Base-by-base conservation (phyloP, 192 early-diverging fungal species). In the Martensiomyces pterosporus region DNA sequence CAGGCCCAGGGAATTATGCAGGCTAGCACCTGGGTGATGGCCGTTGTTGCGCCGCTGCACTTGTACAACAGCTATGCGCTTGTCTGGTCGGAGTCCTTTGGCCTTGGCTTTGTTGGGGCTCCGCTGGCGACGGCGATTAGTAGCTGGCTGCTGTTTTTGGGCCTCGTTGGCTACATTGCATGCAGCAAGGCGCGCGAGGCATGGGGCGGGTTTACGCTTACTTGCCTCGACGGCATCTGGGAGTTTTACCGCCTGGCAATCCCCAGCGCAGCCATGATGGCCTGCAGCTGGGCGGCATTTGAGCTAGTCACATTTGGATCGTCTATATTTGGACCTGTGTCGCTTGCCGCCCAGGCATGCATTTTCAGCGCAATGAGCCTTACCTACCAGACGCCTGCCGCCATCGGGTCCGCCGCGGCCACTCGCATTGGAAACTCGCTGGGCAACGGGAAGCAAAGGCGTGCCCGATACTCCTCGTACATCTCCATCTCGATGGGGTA, bases 1-100 rank as follows among this genome's bases (percentile, higher is more conserved):
- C 88, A 94, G 62, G 83, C 86, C 0, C 94, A 98, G 71, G 93
- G 90, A 41, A 86, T 87, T 47, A 94, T 98, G 94, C 78, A 86
- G 17, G 90, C 91, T 1, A 78, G 76, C 24, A 67, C 71, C 0
- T 51, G 50, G 52, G 60, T 74, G 5, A 57, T 66, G 49, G 52
- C 37, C 0, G 19, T 63, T 4, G 64, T 74, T 0, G 60, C 60
- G 39, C 71, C 71, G 4, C 22, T 74, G 26, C 64, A 67, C 25
- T 12, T 56, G 1, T 10, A 53, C 37, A 57, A 40, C 34, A 60
- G 62, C 39, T 65, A 60, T 21, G 9, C 50, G 42, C 59, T 74
- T 0, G 71, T 74, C n/a, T 79, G 81, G 77, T 77, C 63, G 39
- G 54, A 67, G 0, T 34, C 22, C 0, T 33, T 73, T 13, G 57